Evolutionary conservation across 306 rosid genomes (phyloP).

Genomic region (Dalbergia oliveri): DNA sequence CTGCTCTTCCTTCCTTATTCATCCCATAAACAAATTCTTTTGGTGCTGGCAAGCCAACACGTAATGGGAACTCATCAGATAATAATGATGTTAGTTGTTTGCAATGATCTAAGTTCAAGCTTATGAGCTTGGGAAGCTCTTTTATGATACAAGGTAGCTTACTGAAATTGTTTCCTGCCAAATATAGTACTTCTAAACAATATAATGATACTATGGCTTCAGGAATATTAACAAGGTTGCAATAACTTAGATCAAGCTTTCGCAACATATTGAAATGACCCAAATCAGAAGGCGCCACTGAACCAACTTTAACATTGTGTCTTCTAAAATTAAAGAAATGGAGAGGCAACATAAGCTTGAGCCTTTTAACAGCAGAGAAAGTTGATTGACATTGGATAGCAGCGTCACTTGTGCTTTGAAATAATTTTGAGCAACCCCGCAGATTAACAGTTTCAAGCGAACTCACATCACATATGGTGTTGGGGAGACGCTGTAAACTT

Average conservation of each 20-base stretch:
- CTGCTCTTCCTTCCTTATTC: no score
- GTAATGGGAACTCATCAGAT: neutral
- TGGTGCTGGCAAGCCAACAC: neutral
- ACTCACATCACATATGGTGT: neutral
- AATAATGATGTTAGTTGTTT: neutral
- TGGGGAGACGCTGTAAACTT: conserved; percentile 14
- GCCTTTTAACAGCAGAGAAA: neutral
- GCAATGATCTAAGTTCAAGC: neutral
- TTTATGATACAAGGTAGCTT: neutral
- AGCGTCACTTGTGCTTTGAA: neutral
- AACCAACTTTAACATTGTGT: neutral
- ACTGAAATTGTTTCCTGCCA: neutral
- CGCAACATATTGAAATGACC: neutral
- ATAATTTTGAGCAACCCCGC: neutral
- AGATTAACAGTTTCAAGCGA: conserved; percentile 26
- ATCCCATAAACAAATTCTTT: neutral
- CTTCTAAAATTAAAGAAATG: no score
- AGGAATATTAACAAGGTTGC: neutral
- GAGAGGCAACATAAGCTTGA: neutral
- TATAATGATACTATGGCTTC: neutral
- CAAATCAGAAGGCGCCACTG: neutral
- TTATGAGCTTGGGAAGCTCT: neutral
- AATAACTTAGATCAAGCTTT: neutral
- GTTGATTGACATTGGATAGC: neutral
- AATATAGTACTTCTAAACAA: neutral